These are phyloP conservation scores for Trypanosoma mega DNA, from an alignment of 208 protist species.

Conservation along the genomic window DNA sequence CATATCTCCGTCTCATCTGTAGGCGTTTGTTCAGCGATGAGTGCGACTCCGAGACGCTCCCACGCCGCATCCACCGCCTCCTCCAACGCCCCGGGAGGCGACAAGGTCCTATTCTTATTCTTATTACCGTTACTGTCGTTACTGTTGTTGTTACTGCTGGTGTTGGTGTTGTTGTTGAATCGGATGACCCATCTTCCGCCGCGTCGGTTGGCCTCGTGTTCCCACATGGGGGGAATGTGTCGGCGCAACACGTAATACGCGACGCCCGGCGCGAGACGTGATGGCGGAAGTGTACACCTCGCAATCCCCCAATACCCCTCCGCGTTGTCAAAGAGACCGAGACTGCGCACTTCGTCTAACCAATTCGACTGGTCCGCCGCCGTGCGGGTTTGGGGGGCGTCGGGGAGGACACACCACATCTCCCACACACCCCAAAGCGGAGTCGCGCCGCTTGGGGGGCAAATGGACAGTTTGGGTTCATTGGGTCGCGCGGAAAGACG, in stretches of 20 bases:
- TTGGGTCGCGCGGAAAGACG: constrained; percentile 7
- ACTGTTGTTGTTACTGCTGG: constrained; percentile 3
- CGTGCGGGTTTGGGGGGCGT: constrained; percentile 4
- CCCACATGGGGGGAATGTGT: constrained; percentile 91
- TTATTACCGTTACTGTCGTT: not conserved
- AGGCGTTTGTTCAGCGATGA: constrained; percentile 83
- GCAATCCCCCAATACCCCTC: constrained; percentile 87
- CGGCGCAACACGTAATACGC: constrained; percentile 90
- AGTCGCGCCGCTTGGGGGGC: constrained; percentile 33
- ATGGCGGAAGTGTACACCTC: constrained; percentile 72
- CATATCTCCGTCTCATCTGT: constrained; percentile 83
- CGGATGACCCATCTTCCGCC: constrained; percentile 84
- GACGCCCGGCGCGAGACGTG: constrained; percentile 62
- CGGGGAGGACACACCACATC: constrained; percentile 81
- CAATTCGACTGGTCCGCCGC: constrained; percentile 42
- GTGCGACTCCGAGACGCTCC: constrained; percentile 68
- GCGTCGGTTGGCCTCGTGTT: constrained; percentile 87
- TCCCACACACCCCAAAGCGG: constrained; percentile 92
- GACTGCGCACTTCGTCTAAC: constrained; percentile 77
- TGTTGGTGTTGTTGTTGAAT: constrained; percentile 32
- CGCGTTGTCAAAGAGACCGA: constrained; percentile 86
- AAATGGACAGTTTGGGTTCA: constrained; percentile 25
- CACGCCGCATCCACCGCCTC: constrained; percentile 73
- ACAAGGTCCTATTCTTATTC: not conserved
- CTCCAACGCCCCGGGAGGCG: constrained; percentile 6